Evolutionary conservation across 2,329 filamentous ascomycete genomes (phyloP).

Genomic region (Fusarium sp.): DNA sequence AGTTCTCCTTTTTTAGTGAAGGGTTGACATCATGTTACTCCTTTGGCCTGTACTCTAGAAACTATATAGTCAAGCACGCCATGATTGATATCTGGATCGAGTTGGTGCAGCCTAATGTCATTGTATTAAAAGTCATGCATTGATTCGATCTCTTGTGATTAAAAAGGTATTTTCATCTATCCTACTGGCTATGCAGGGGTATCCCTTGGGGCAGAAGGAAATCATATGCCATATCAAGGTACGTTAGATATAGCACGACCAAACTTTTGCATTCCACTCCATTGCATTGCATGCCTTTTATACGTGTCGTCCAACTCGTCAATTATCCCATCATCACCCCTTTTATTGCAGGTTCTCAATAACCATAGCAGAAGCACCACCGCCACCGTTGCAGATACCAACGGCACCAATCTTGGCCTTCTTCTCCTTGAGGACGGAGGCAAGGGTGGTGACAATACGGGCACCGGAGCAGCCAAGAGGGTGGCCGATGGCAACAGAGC

Average conservation of each 20-base stretch:
- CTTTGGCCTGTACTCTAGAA: constrained; percentile 47
- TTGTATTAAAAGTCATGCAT: neutral
- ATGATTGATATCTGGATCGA: constrained; percentile 25
- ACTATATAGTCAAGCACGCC: constrained; percentile 40
- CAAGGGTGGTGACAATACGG: constrained; percentile 90
- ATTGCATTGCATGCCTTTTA: constrained; percentile 34
- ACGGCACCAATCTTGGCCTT: constrained; percentile 93
- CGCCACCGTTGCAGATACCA: constrained; percentile 98
- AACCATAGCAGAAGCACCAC: constrained; percentile 93
- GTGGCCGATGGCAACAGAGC: constrained; percentile 95
- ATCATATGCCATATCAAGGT: constrained; percentile 38
- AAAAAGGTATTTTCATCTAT: constrained; percentile 36
- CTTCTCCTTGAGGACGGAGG: constrained; percentile 90
- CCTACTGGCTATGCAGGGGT: constrained; percentile 34
- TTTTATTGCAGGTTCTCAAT: constrained; percentile 78
- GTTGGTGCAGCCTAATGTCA: constrained; percentile 1
- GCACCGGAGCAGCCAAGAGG: constrained; percentile 94
- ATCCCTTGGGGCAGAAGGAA: constrained; percentile 36
- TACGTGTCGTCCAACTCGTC: constrained; percentile 46
- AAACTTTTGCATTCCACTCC: constrained; percentile 44
- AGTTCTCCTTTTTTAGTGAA: constrained; percentile 18
- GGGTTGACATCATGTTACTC: constrained; percentile 24
- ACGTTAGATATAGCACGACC: constrained; percentile 27
- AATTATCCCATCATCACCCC: constrained; percentile 21
- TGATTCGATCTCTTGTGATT: constrained; percentile 27